A percentile compares a stretch with the other conserved stretches of the same genome.
These are phyloP conservation scores for Mrakia hoshinonis DNA, from an alignment of 768 basidiomycete species.

Conservation along the genomic window DNA sequence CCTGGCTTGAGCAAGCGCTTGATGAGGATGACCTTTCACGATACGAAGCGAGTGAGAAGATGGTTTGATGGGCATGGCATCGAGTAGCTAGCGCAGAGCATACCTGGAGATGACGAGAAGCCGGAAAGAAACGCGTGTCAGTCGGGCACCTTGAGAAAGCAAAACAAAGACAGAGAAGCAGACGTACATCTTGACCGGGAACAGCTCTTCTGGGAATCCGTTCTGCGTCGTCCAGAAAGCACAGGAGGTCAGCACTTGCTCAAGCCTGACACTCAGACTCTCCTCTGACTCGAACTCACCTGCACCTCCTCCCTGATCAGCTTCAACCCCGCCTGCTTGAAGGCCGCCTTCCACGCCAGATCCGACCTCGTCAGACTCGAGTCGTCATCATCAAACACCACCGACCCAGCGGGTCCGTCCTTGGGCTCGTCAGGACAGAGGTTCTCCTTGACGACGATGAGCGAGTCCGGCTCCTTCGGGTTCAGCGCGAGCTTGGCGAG, in stretches of 20 bases:
- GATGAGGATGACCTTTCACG: too few relatives aligned
- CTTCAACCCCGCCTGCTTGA: slow-evolving; percentile 61
- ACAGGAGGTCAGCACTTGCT: neutral
- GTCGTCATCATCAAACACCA: slow-evolving; percentile 70
- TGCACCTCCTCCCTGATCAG: slow-evolving; percentile 70
- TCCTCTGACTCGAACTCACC: slow-evolving; percentile 33
- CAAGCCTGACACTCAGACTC: neutral
- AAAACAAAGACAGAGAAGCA: too few relatives aligned
- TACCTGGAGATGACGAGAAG: too few relatives aligned
- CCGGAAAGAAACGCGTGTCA: neutral
- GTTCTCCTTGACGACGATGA: slow-evolving; percentile 90
- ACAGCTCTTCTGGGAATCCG: slow-evolving; percentile 74
- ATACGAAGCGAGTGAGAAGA: too few relatives aligned
- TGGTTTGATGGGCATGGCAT: too few relatives aligned
- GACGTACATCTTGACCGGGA: slow-evolving; percentile 72
- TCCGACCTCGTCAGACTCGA: slow-evolving; percentile 91
- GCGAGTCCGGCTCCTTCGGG: slow-evolving; percentile 26
- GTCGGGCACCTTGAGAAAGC: neutral
- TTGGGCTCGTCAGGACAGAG: slow-evolving; percentile 53
- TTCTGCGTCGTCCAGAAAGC: neutral
- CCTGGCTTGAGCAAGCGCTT: too few relatives aligned
- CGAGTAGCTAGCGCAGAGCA: slow-evolving; percentile 12
- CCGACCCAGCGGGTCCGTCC: slow-evolving; percentile 48
- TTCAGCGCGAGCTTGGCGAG: slow-evolving; percentile 53
- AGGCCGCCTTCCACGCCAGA: slow-evolving; percentile 66